A percentile compares a stretch with the other conserved stretches of the same genome.
Evolutionary conservation across 2,329 filamentous ascomycete genomes (phyloP).

Genomic region (Lasiodiplodia sp.): DNA sequence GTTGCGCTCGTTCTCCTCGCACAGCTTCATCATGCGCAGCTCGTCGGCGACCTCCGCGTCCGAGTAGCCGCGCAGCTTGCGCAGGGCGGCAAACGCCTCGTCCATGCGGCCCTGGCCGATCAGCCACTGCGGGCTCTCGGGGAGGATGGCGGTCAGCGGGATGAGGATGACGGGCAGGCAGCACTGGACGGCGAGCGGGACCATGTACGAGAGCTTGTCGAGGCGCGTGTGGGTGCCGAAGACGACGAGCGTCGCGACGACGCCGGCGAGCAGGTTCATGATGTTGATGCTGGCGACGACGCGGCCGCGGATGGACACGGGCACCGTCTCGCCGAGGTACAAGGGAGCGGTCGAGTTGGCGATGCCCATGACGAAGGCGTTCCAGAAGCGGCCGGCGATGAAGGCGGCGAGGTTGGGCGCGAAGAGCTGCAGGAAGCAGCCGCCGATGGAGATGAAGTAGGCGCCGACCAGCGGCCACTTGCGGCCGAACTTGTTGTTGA

Average conservation of each 20-base stretch:
- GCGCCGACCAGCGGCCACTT: conserved; percentile 20
- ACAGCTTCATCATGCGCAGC: conserved; percentile 41
- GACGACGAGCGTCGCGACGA: conserved; percentile 69
- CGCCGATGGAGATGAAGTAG: conserved; percentile 21
- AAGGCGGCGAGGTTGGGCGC: conserved; percentile 16
- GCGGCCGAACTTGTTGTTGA: conserved; percentile 26
- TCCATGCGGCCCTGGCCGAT: conserved; percentile 58
- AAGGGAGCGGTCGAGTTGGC: conserved; percentile 55
- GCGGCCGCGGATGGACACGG: conserved; percentile 64
- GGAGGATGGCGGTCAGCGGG: conserved; percentile 49
- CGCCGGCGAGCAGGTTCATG: conserved; percentile 17
- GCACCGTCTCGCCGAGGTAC: conserved; percentile 65
- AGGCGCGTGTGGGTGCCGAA: conserved; percentile 67
- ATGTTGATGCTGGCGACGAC: conserved; percentile 48
- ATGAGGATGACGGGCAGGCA: conserved; percentile 43
- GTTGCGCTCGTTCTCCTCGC: conserved; percentile 39
- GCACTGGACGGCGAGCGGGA: conserved; percentile 47
- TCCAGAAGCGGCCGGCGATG: conserved; percentile 24
- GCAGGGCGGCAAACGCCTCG: conserved; percentile 36
- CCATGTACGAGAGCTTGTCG: conserved; percentile 66
- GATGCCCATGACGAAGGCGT: conserved; percentile 24
- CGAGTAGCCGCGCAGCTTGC: conserved; percentile 42
- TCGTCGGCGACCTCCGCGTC: conserved; percentile 43
- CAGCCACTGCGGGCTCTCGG: conserved; percentile 68
- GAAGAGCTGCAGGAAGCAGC: conserved; percentile 28